These are phyloP conservation scores for Bacidia rubella DNA, from an alignment of 495 filamentous ascomycete genomes.

Conservation along the genomic window DNA sequence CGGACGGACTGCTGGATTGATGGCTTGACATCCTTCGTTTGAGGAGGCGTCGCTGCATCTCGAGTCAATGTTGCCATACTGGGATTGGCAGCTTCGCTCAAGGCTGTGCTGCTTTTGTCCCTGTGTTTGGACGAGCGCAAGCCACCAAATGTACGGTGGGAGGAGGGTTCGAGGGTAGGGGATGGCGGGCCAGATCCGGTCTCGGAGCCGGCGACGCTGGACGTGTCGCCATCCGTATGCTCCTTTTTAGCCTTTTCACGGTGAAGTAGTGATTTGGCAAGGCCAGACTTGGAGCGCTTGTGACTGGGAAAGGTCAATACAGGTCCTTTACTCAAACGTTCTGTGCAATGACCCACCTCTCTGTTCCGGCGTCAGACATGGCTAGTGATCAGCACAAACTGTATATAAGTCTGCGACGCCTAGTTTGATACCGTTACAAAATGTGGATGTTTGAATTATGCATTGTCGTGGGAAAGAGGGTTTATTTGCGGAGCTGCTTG, in stretches of 20 bases:
- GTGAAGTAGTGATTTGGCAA: conserved; percentile 38
- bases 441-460: no score
- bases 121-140: conserved; percentile 17
- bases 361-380: conserved; percentile 11
- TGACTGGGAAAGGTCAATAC: conserved; percentile 24
- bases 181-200: conserved; percentile 21
- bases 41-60: conserved; percentile 23
- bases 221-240: conserved; percentile 18
- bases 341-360: conserved; percentile 5
- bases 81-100: conserved; percentile 19
- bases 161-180: conserved; percentile 19
- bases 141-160: conserved; percentile 13
- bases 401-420: no score
- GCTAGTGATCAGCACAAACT: neutral
- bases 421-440: no score
- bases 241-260: conserved; percentile 35
- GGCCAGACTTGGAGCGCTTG: conserved; percentile 39
- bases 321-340: neutral
- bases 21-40: conserved; percentile 26
- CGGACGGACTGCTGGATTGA: conserved; percentile 88
- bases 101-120: conserved; percentile 4
- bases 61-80: conserved; percentile 24
- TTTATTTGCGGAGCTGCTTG: no score
- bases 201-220: conserved; percentile 14
- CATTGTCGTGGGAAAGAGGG: no score